Conservation (phyloP, 2,329 filamentous ascomycete species). For the Stagonosporopsis rhizophila region DNA sequence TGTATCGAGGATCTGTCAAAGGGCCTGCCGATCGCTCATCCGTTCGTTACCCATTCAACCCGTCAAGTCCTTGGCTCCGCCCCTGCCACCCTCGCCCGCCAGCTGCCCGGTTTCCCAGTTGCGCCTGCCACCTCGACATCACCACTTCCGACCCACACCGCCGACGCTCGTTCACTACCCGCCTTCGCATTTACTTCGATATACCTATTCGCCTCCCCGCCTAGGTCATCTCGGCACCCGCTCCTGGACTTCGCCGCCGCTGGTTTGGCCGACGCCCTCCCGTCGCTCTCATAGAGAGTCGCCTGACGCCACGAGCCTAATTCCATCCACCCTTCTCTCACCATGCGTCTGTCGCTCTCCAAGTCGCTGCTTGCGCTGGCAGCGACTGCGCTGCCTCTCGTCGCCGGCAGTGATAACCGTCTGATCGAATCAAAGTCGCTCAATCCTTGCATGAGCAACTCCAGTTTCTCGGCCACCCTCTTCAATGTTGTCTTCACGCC, state of each 20-base stretch:
- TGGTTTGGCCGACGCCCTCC: constrained; percentile 43
- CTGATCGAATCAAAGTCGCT: constrained; percentile 84
- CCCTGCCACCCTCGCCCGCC: constrained; percentile 34
- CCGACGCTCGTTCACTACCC: constrained; percentile 37
- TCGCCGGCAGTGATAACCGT: constrained; percentile 62
- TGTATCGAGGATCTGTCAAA: constrained; percentile 27
- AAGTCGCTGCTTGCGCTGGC: constrained; percentile 45
- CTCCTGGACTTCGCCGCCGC: constrained; percentile 33
- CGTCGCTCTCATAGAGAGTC: constrained; percentile 38
- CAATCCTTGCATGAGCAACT: constrained; percentile 83
- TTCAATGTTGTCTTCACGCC: constrained; percentile 87
- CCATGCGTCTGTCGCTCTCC: constrained; percentile 46
- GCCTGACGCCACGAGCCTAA: constrained; percentile 16
- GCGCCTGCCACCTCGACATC: constrained; percentile 31
- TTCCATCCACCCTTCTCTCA: constrained; percentile 26
- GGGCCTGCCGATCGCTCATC: constrained; percentile 38
- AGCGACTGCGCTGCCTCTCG: constrained; percentile 54
- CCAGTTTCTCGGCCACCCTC: constrained; percentile 84
- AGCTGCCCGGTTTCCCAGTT: constrained; percentile 43
- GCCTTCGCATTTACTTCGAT: constrained; percentile 13
- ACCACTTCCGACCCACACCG: constrained; percentile 23
- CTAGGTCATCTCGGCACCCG: constrained; percentile 17
- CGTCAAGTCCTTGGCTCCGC: constrained; percentile 30
- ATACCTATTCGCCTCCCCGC: constrained; percentile 11
- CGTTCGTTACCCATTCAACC: constrained; percentile 37